Conservation (phyloP, 2,329 filamentous ascomycete genomes). For the Alternaria triticimaculans region DNA sequence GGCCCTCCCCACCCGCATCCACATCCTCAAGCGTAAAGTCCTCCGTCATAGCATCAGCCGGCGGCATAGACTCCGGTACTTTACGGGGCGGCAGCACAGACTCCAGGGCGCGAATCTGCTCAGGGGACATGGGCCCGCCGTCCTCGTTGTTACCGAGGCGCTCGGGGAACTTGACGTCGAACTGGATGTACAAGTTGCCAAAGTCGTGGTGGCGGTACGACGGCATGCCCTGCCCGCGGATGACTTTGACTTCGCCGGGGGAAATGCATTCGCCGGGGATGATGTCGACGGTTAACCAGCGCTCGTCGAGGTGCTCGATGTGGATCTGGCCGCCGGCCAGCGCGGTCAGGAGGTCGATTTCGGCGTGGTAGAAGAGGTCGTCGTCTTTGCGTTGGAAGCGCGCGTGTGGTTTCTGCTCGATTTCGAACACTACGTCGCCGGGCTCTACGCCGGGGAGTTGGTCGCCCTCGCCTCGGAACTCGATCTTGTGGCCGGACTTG, state of each 20-base stretch:
- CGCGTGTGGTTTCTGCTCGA: slow-evolving; percentile 97
- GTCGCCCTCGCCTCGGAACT: slow-evolving; percentile 96
- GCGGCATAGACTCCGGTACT: slow-evolving; percentile 69
- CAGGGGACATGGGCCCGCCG: slow-evolving; percentile 59
- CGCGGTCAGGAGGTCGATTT: slow-evolving; percentile 95
- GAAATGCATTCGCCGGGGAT: slow-evolving; percentile 92
- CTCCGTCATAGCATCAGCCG: slow-evolving; percentile 88
- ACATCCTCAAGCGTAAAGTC: slow-evolving; percentile 86
- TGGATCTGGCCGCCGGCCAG: slow-evolving; percentile 89
- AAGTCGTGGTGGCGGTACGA: slow-evolving; percentile 92
- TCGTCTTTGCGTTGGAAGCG: slow-evolving; percentile 97
- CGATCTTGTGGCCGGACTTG: slow-evolving; percentile 91
- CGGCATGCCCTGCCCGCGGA: slow-evolving; percentile 97
- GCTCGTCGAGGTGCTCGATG: slow-evolving; percentile 95
- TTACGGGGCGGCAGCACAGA: slow-evolving; percentile 78
- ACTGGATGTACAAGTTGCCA: slow-evolving; percentile 97
- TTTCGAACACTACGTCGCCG: slow-evolving; percentile 97
- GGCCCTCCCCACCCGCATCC: slow-evolving; percentile 69
- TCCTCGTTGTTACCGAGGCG: slow-evolving; percentile 53
- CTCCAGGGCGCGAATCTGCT: slow-evolving; percentile 80
- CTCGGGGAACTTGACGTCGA: slow-evolving; percentile 94
- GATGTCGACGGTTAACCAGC: slow-evolving; percentile 94
- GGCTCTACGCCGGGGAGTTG: slow-evolving; percentile 91
- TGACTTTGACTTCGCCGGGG: slow-evolving; percentile 88
- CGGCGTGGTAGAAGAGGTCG: slow-evolving; percentile 91